phyloP scores from a whole-genome alignment of 2,329 filamentous ascomycete genomes.

The Pseudogymnoascus sp. region DNA sequence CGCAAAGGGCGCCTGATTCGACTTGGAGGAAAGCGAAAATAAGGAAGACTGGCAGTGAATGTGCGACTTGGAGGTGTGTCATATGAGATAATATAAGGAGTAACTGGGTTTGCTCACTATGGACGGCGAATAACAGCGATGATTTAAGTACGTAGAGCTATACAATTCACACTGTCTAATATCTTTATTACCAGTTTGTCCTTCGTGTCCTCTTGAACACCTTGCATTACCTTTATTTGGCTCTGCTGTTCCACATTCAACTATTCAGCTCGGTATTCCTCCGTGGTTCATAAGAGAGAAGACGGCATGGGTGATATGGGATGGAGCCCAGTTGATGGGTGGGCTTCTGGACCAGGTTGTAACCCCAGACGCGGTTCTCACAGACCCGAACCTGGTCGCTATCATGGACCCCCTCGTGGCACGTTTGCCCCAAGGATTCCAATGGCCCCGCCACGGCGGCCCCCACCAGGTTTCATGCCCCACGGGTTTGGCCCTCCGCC shows the following conservation, averaged over 20 bases:
- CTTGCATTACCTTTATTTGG: neutral
- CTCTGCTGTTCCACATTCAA: neutral
- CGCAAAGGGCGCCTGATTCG: neutral
- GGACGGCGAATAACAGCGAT: neutral
- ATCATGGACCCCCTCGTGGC: neutral
- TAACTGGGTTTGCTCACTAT: neutral
- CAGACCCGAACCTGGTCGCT: neutral
- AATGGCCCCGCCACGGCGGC: neutral
- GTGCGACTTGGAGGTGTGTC: neutral
- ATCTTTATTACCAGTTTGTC: neutral
- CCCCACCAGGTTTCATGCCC: neutral
- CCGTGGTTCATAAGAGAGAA: neutral
- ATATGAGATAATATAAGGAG: neutral
- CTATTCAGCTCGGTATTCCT: neutral
- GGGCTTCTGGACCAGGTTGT: neutral
- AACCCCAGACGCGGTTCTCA: neutral
- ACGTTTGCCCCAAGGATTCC: neutral
- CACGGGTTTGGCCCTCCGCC: neutral
- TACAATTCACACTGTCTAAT: neutral
- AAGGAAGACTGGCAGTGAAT: neutral
- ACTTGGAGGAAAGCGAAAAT: neutral
- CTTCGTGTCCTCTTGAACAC: neutral
- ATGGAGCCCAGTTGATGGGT: constrained; percentile 5
- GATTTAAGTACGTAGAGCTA: neutral
- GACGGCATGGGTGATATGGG: neutral